phyloP scores from a whole-genome alignment of 2,329 filamentous ascomycete species.

The Aspergillus aculeatus region DNA sequence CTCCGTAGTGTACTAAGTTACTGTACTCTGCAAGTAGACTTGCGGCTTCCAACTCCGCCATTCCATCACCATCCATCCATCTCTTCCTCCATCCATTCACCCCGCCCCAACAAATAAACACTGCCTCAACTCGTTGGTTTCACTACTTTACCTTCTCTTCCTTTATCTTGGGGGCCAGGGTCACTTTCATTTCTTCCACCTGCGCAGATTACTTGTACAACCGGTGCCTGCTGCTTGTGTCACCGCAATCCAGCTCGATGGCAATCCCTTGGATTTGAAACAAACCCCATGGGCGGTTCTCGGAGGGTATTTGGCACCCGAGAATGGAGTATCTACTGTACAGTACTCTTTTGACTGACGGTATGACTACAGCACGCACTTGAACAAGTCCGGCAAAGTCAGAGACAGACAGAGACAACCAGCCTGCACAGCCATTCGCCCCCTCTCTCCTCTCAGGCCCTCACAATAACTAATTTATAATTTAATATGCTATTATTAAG shows the following conservation, averaged over 20 bases:
- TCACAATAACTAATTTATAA: no score
- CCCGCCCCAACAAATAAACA: neutral
- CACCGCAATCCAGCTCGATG: neutral
- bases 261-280: neutral
- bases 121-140: conserved; percentile 6
- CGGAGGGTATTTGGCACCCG: neutral
- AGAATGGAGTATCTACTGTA: no score
- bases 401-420: neutral
- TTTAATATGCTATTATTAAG: neutral
- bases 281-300: neutral
- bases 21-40: no score
- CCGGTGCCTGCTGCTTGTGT: neutral
- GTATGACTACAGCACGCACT: neutral
- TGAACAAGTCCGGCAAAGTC: neutral
- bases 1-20: no score
- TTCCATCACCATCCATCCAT: neutral
- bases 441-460: no score
- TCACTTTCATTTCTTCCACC: neutral
- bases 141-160: neutral
- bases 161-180: conserved; percentile 1
- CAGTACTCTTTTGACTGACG: no score
- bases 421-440: neutral
- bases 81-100: no score
- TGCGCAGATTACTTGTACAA: neutral
- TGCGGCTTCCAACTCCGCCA: neutral